These are phyloP conservation scores for Blastomyces silverae DNA, from an alignment of 2,329 filamentous ascomycete species.

Conservation along the genomic window DNA sequence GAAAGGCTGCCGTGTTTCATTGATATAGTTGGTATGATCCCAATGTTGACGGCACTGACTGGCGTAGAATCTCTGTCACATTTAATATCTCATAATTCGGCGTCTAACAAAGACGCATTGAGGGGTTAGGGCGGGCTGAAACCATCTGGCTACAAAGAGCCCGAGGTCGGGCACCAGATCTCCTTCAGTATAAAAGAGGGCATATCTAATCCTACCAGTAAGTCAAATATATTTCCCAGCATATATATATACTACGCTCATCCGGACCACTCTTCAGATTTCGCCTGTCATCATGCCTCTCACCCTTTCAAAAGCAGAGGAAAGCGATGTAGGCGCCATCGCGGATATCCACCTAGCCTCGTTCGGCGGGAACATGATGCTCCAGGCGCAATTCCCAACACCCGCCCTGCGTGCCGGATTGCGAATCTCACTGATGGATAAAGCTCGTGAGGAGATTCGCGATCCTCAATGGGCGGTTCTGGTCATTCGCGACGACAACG, in stretches of 20 bases:
- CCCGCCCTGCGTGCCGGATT: conserved; percentile 21
- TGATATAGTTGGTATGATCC: neutral
- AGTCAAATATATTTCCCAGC: neutral
- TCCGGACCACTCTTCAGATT: neutral
- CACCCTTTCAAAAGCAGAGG: conserved; percentile 16
- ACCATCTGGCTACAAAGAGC: neutral
- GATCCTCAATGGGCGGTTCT: conserved; percentile 21
- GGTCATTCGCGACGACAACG: conserved; percentile 17
- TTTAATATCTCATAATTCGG: neutral
- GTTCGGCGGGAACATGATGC: conserved; percentile 23
- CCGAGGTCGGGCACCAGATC: neutral
- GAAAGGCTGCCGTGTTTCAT: neutral
- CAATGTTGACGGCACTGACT: no score
- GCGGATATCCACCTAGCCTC: conserved; percentile 26
- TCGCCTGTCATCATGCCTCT: conserved; percentile 13
- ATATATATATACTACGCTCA: neutral
- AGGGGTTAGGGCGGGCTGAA: neutral
- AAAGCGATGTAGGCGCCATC: conserved; percentile 23
- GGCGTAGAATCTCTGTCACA: neutral
- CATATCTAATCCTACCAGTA: neutral
- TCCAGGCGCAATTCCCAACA: conserved; percentile 26
- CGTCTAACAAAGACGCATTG: neutral
- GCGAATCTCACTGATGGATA: conserved; percentile 19
- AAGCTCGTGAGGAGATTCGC: conserved; percentile 21
- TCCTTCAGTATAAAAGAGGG: neutral